Percentiles rank a stretch among this genome's conserved stretches.
These are phyloP conservation scores for Pseudopediastrum boryanum DNA, from an alignment of 139 green algal genomes.

Conservation along the genomic window DNA sequence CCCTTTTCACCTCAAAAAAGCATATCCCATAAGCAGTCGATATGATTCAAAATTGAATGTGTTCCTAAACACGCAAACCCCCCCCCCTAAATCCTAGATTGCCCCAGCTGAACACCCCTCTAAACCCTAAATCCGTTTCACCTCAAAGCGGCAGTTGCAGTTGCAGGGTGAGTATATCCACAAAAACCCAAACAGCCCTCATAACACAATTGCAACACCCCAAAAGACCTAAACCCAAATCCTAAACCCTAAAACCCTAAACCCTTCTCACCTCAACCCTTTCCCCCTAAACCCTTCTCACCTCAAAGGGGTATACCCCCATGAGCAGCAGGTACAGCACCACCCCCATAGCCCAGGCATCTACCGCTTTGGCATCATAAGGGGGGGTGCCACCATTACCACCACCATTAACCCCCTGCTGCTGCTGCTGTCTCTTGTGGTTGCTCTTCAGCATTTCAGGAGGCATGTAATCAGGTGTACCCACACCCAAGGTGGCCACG, in stretches of 20 bases:
- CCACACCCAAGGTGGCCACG: slow-evolving; percentile 74
- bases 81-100: too few species aligned
- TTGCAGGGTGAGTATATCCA: not conserved
- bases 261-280: too few species aligned
- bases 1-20: too few species aligned
- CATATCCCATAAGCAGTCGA: too few species aligned
- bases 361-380: slow-evolving; percentile 73
- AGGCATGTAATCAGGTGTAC: slow-evolving; percentile 76
- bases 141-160: not conserved
- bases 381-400: slow-evolving; percentile 10
- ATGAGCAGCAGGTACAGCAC: slow-evolving; percentile 84
- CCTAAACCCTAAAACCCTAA: not conserved
- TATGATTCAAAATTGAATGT: too few species aligned
- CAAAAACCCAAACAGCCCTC: not conserved
- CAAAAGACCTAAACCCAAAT: not conserved
- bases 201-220: not conserved
- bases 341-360: slow-evolving; percentile 87
- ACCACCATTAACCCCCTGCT: not conserved
- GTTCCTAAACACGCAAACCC: too few species aligned
- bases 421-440: not conserved
- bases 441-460: slow-evolving; percentile 54
- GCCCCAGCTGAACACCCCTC: not conserved
- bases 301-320: slow-evolving; percentile 78
- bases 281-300: too few species aligned
- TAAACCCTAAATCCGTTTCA: not conserved